These are phyloP conservation scores for Cryphonectria radicalis DNA, from an alignment of 2,329 filamentous ascomycete species.

Conservation along the genomic window DNA sequence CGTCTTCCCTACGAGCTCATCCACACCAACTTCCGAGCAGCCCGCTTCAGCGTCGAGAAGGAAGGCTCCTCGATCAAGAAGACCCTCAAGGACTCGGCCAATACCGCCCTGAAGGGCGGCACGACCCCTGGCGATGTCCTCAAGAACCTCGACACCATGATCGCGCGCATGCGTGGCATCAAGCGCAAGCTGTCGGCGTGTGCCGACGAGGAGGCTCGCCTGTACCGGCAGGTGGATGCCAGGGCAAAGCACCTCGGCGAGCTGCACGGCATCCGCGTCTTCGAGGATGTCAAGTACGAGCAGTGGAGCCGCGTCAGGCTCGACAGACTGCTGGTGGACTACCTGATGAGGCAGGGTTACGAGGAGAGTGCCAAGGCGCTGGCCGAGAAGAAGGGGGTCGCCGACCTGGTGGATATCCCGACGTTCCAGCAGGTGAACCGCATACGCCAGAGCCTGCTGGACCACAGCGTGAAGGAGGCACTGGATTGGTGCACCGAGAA, in stretches of 20 bases:
- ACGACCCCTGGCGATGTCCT: slow-evolving; percentile 73
- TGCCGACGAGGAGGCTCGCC: slow-evolving; percentile 76
- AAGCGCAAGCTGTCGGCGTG: slow-evolving; percentile 83
- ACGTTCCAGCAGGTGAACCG: slow-evolving; percentile 83
- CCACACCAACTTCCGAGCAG: slow-evolving; percentile 90
- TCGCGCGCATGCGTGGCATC: slow-evolving; percentile 79
- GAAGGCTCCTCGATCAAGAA: slow-evolving; percentile 67
- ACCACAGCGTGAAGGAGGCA: slow-evolving; percentile 75
- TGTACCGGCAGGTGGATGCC: slow-evolving; percentile 76
- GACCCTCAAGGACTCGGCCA: slow-evolving; percentile 65
- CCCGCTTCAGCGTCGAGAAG: slow-evolving; percentile 76
- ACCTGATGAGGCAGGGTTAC: slow-evolving; percentile 84
- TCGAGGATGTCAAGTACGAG: slow-evolving; percentile 94
- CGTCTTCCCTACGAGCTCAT: slow-evolving; percentile 91
- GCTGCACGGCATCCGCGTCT: slow-evolving; percentile 76
- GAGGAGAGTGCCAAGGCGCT: slow-evolving; percentile 75
- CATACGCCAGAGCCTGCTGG: slow-evolving; percentile 74
- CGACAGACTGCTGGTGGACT: slow-evolving; percentile 88
- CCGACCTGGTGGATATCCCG: slow-evolving; percentile 83
- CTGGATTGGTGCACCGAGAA: slow-evolving; percentile 92
- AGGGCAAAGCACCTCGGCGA: slow-evolving; percentile 81
- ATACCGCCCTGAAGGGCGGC: slow-evolving; percentile 67
- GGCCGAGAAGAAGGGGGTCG: slow-evolving; percentile 74
- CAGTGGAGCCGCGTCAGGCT: slow-evolving; percentile 82
- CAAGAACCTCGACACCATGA: slow-evolving; percentile 80